Conservation (phyloP, 1,139 yeast species). For the Lodderomyces beijingensis region DNA sequence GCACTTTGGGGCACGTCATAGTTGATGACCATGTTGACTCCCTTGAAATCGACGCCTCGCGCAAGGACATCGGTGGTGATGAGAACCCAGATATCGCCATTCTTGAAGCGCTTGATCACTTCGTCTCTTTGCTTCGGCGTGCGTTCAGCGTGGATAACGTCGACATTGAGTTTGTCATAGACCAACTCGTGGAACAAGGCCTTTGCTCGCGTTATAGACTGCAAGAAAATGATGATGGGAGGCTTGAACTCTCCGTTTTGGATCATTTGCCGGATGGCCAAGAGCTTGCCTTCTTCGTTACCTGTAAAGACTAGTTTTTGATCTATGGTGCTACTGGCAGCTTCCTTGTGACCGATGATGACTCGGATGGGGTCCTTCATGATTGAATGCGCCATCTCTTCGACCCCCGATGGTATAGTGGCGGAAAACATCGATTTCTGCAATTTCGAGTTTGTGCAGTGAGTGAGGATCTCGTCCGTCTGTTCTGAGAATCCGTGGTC, state of each 20-base stretch:
- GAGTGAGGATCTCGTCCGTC: constrained; percentile 76
- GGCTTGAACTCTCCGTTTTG: constrained; percentile 85
- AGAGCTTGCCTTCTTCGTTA: constrained; percentile 87
- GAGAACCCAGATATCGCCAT: constrained; percentile 92
- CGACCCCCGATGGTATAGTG: constrained; percentile 91
- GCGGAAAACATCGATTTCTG: constrained; percentile 88
- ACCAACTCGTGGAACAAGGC: constrained; percentile 89
- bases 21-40: constrained; percentile 89
- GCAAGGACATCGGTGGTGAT: constrained; percentile 95
- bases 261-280: constrained; percentile 86
- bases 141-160: constrained; percentile 93
- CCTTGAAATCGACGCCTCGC: constrained; percentile 96
- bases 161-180: constrained; percentile 88
- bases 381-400: constrained; percentile 78
- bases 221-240: constrained; percentile 88
- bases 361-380: constrained; percentile 85
- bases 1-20: constrained; percentile 95
- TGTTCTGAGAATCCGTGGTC: constrained; percentile 90
- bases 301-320: constrained; percentile 87
- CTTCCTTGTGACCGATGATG: constrained; percentile 91
- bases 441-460: constrained; percentile 52
- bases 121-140: constrained; percentile 86
- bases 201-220: constrained; percentile 89
- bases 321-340: constrained; percentile 79
- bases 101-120: constrained; percentile 76